phyloP scores from a whole-genome alignment of 805 yeast species.

The Kuraishia molischiana region DNA sequence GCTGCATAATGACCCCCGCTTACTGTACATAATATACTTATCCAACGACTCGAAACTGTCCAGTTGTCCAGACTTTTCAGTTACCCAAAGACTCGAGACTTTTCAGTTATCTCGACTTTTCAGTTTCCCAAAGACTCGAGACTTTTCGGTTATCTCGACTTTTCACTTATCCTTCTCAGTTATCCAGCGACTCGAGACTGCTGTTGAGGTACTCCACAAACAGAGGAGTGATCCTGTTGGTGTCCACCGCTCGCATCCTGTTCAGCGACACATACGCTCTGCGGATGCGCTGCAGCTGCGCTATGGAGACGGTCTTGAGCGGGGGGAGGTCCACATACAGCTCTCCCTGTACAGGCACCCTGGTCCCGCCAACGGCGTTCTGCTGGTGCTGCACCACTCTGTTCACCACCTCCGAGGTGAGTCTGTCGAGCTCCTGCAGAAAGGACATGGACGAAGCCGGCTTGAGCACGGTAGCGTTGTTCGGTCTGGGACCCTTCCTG shows the following conservation, averaged over 20 bases:
- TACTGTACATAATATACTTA: not conserved
- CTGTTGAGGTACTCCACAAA: slow-evolving; percentile 73
- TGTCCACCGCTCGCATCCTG: slow-evolving; percentile 66
- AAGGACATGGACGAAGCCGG: slow-evolving; percentile 73
- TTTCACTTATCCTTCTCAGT: no score
- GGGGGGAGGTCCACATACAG: slow-evolving; percentile 52
- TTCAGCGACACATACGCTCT: slow-evolving; percentile 78
- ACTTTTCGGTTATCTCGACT: not conserved
- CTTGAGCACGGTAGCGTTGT: slow-evolving; percentile 74
- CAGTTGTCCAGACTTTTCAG: not conserved
- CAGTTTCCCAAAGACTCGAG: not conserved
- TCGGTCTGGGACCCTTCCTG: slow-evolving; percentile 61
- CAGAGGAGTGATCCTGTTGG: slow-evolving; percentile 54
- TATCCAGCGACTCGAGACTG: slow-evolving; percentile 26
- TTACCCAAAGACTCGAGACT: not conserved
- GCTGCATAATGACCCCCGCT: no score
- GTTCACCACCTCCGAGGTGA: slow-evolving; percentile 55
- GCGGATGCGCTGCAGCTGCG: slow-evolving; percentile 76
- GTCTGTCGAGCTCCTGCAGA: slow-evolving; percentile 65
- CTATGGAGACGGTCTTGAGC: slow-evolving; percentile 44
- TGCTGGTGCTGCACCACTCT: slow-evolving; percentile 57
- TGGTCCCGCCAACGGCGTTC: slow-evolving; percentile 36
- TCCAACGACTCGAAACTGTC: not conserved
- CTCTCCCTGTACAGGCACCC: slow-evolving; percentile 33
- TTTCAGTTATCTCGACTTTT: not conserved